Base-by-base conservation (phyloP, 2,329 filamentous ascomycete genomes). In the Nothopassalora personata region DNA sequence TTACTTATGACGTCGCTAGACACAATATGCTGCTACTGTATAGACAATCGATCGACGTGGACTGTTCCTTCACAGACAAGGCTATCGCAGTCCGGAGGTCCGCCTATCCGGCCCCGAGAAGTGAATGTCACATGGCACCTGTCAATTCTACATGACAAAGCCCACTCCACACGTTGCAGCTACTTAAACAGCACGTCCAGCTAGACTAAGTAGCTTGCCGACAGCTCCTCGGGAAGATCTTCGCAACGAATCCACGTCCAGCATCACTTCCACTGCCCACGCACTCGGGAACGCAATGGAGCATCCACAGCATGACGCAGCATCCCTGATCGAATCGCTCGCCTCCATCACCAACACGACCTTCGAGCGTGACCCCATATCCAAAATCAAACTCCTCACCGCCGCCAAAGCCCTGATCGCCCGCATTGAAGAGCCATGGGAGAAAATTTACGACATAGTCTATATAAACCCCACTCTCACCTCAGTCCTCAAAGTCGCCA, bases 341-440 rank as follows among this genome's bases (percentile, higher is more conserved):
- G 10, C 51, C 23, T 36, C 33, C 18, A 47, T 56, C 8, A 43
- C 58, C 51, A 51, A 34, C 23, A 55, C 60, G 10, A 58, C 34
- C 11, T 64, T 63, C 43, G 10, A 11, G 4, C 34, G 19, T n/a
- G 27, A 58, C 18, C 61, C 61, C 33, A 15, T 53, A 6, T 27
- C n/a, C 28, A 54, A 61, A 33, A 9, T 53, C 39, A 10, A 50
- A 9, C 57, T 53, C 6, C 53, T 63, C 10, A n/a, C 43, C 11
- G 60, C 51, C 39, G 62, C 60, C 8, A 58, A 54, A 1, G 49
- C 60, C 27, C 59, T 64, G 23, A 54, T 58, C 13, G 27, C 27
- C 2, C 57, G 63, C 1, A 53, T 65, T 31, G 60, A 65, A 49
- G 50, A 45, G 15, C 62, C 61, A 3, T 62, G 53, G 55, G 63